Evolutionary conservation across 2,329 filamentous ascomycete species (phyloP), one percentile per base, ranked within the genome.

Genomic region (Trichocomaceae sp.): DNA sequence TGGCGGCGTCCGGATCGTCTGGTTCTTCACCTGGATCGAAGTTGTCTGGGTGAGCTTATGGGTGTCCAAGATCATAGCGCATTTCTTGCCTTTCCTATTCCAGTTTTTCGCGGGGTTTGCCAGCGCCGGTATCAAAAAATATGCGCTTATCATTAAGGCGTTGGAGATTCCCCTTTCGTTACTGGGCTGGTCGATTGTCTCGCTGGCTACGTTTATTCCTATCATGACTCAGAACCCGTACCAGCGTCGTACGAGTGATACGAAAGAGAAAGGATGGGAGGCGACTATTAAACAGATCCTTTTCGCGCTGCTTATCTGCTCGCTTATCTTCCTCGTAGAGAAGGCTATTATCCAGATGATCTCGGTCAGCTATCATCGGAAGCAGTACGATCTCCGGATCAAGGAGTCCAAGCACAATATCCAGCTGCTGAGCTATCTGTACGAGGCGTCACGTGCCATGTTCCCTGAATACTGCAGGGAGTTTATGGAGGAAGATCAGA

Each of bases 381-480:
- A 84, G 69, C 83, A 85, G 59, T 85, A 85, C 65, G 80, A 83
- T 57, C 61, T 76, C 13, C 79, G 79, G 66, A 97, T 99, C 77
- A 88, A 89, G 70, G 85, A 90, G 42, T 96, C 90, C 22, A 97
- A 99, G 76, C 86, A 83, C 55, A 88, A 92, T 61, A 82, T 97
- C 47, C 81, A 83, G 65, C 81, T 97, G 2, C 78, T 99, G 2
- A 85, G 88, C 17, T 75, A 93, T 29, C 83, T 99, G 54, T 96
- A 95, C 69, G 91, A 97, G 60, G 90, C 91, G 19, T 96, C 92
- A 2, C 82, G 90, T 52, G 80, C 84, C 5, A 78, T 97, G 50
- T 99, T 97, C 66, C 93, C 93, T 23, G 87, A 90, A 73, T 96
- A 96, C 74, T 96, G 90, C 72, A 79, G 78, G 22, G 92, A 97